These are phyloP conservation scores for Rhynchosporium graminicola DNA, from an alignment of 2,329 filamentous ascomycete genomes.

Conservation along the genomic window DNA sequence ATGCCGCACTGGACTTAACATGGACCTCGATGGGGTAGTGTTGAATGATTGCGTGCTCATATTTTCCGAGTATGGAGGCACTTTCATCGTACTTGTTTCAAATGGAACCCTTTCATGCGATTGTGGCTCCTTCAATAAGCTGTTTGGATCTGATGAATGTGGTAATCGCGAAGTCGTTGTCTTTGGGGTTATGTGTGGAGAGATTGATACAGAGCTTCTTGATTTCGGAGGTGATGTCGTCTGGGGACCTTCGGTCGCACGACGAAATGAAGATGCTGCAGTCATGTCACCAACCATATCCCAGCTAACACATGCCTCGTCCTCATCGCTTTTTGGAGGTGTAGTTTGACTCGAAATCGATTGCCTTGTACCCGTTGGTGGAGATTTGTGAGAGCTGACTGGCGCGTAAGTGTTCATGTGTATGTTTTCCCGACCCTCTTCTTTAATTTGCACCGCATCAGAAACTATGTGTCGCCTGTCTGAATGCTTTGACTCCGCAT, in stretches of 20 bases:
- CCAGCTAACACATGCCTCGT: conserved; percentile 1
- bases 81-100: background rate
- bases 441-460: background rate
- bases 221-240: conserved; percentile 7
- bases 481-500: background rate
- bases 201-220: conserved; percentile 6
- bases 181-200: conserved; percentile 1
- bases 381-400: background rate
- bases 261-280: background rate
- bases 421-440: background rate
- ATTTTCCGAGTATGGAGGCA: conserved; percentile 19
- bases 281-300: background rate
- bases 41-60: conserved; percentile 32
- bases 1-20: background rate
- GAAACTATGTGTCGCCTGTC: background rate
- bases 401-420: background rate
- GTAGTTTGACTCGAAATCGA: background rate
- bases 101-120: background rate
- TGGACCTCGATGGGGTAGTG: conserved; percentile 28
- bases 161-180: too few relatives aligned
- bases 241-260: background rate
- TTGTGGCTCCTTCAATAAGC: background rate
- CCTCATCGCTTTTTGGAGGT: conserved; percentile 9
- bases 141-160: background rate
- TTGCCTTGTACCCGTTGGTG: background rate